Conservation (phyloP, 2,329 filamentous ascomycete species). For the Emergomyces africanus region DNA sequence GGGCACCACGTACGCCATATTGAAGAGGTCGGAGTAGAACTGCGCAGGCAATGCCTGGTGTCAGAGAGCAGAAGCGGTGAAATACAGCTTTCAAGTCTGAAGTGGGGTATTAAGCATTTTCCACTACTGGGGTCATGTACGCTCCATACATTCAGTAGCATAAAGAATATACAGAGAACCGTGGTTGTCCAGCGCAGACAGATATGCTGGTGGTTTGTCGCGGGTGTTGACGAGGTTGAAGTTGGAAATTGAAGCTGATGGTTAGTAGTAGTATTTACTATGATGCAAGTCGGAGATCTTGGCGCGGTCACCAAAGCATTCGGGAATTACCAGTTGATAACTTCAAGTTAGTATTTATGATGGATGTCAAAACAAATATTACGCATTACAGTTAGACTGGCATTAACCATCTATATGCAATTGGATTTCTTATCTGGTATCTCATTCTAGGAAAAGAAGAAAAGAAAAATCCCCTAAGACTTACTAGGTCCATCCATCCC, state of each 20-base stretch:
- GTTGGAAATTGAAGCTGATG: too few relatives aligned
- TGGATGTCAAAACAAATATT: neutral
- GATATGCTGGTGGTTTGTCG: neutral
- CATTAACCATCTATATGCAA: neutral
- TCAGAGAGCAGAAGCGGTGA: neutral
- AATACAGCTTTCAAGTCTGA: neutral
- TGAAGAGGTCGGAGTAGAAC: slow-evolving; percentile 2
- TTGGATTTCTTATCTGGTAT: neutral
- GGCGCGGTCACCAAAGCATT: neutral
- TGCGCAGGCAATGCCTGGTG: neutral
- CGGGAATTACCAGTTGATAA: neutral
- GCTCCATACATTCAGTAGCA: neutral
- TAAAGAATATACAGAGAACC: neutral
- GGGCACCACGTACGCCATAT: slow-evolving; percentile 88
- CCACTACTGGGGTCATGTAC: neutral
- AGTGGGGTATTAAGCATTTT: neutral
- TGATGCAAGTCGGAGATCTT: neutral
- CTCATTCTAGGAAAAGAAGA: slow-evolving; percentile 1
- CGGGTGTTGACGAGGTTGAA: neutral
- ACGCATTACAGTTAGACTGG: too few relatives aligned
- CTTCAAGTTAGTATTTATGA: neutral
- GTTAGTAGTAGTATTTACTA: too few relatives aligned
- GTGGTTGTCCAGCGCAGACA: neutral
- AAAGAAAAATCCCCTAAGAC: neutral
- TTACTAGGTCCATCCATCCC: neutral